A percentile compares a stretch with the other conserved stretches of the same genome.
Conservation (phyloP, 164 flowering plant genomes). For the Protea cynaroides region DNA sequence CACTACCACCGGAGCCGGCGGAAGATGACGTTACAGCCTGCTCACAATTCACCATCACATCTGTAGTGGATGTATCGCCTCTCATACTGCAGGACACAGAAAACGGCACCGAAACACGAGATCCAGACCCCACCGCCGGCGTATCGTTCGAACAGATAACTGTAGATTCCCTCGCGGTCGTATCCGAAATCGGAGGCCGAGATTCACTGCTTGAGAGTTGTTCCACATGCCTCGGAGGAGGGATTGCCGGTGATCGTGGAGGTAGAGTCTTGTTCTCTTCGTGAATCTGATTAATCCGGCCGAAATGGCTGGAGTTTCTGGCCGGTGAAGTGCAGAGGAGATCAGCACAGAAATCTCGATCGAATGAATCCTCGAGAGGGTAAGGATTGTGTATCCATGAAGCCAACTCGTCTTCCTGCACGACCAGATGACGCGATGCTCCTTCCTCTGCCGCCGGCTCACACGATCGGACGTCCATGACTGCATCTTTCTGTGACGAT, state of each 20-base stretch:
- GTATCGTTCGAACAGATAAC: slow-evolving; percentile 52
- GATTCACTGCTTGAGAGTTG: slow-evolving; percentile 32
- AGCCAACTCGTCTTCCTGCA: slow-evolving; percentile 93
- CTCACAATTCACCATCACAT: slow-evolving; percentile 21
- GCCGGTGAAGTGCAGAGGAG: slow-evolving; percentile 24
- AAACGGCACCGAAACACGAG: slow-evolving; percentile 19
- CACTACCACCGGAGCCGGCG: slow-evolving; percentile 34
- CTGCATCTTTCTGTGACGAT: slow-evolving; percentile 17
- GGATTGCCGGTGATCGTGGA: too few species aligned
- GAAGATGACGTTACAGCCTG: slow-evolving; percentile 49
- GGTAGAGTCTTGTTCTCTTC: slow-evolving; percentile 13
- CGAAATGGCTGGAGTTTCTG: slow-evolving; percentile 7
- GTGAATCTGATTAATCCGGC: slow-evolving; percentile 3
- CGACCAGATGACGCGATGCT: slow-evolving; percentile 37
- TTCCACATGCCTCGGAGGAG: too few species aligned
- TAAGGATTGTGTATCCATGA: slow-evolving; percentile 81
- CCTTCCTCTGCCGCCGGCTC: slow-evolving; percentile 1
- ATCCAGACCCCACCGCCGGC: slow-evolving; percentile 20
- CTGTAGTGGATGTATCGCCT: slow-evolving; percentile 12
- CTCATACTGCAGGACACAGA: slow-evolving; percentile 17
- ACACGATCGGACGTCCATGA: slow-evolving; percentile 16
- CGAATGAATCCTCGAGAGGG: slow-evolving; percentile 46
- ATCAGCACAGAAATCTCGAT: slow-evolving; percentile 40
- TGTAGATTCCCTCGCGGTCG: slow-evolving; percentile 32
- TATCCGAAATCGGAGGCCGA: slow-evolving; percentile 24